Evolutionary conservation across 2,329 filamentous ascomycete genomes (phyloP).

Genomic region (Fusarium fujikuroi): DNA sequence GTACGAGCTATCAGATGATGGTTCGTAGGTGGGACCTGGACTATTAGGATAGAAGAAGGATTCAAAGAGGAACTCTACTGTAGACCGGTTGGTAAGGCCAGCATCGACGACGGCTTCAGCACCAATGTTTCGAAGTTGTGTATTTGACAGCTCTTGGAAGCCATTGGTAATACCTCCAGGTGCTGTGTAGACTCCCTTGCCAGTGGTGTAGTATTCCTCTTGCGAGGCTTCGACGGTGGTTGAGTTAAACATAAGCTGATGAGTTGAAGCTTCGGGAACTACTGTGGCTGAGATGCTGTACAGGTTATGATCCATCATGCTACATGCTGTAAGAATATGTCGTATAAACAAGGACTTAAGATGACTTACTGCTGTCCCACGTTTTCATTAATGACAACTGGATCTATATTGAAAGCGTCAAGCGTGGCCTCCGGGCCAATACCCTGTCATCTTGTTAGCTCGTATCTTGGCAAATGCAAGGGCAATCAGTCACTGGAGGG

Average conservation of each 20-base stretch:
- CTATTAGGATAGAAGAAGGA: constrained; percentile 16
- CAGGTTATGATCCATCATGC: constrained; percentile 8
- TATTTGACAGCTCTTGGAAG: not conserved
- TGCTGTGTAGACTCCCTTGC: constrained; percentile 1
- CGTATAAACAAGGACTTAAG: fast-evolving
- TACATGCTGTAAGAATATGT: fast-evolving
- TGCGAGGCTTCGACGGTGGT: not conserved
- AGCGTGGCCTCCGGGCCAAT: not conserved
- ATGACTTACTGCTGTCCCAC: constrained; percentile 10
- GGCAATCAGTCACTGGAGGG: fast-evolving
- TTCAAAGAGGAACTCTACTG: constrained; percentile 20
- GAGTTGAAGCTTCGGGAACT: not conserved
- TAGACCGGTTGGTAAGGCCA: constrained; percentile 5
- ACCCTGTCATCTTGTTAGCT: not conserved
- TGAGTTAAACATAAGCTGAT: not conserved
- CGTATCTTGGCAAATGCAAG: fast-evolving
- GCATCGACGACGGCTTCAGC: constrained; percentile 9
- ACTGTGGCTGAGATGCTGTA: constrained; percentile 20
- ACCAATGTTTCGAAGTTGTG: not conserved
- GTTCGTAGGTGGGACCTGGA: constrained; percentile 8
- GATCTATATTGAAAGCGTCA: constrained; percentile 11
- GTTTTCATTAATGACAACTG: constrained; percentile 12
- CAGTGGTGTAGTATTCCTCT: constrained; percentile 6
- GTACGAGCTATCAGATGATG: not conserved
- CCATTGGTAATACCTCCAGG: constrained; percentile 6